Evolutionary conservation across 768 basidiomycete species (phyloP), one percentile per base, ranked within the genome.

Genomic region (Pisolithus microcarpus): DNA sequence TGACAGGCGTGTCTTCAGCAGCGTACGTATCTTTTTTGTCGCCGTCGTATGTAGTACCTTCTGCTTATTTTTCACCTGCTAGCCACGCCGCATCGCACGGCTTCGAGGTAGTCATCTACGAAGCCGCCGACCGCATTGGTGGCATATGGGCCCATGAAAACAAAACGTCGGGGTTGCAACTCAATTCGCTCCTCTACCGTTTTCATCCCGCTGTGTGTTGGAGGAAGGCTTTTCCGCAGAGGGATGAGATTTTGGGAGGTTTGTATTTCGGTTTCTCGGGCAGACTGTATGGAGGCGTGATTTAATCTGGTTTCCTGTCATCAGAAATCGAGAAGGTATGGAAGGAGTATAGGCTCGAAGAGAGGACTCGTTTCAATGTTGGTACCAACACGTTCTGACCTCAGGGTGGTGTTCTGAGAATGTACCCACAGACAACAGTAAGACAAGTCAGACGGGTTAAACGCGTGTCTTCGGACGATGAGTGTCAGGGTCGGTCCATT

Each of bases 61-160:
- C 38, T 23, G 34, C 21, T 10, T 23, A 43, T 26, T 13, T 23
- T 23, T 15, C 8, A 2, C 30, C 2, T 11, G 42, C 28, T 30
- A 70, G 70, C 15, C 74, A 79, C 54, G 70, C 70, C 26, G 70
- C 77, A 23, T 69, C 75, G 0, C 76, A 79, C 52, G 74, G 75
- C 16, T 79, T 79, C 52, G 76, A 79, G 30, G 77, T 79, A 10
- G 72, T 75, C 23, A 70, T 79, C 2, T 78, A 69, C 56, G 78
- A 79, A 57, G 63, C 61, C n/a, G 53, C 51, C 18, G 57, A 67
- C 15, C 55, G 58, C 7, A 54, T 58, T 0, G 78, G 77, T 28
- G 77, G 77, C 0, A 75, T 79, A 28, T 79, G 78, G 78, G 64
- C 75, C 0, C 66, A 73, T 34, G 77, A 77, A 38, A 80, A 79